A percentile compares a stretch with the other conserved stretches of the same genome.
These are phyloP conservation scores for Lachancea thermotolerans DNA, from an alignment of 805 yeast species.

Conservation along the genomic window DNA sequence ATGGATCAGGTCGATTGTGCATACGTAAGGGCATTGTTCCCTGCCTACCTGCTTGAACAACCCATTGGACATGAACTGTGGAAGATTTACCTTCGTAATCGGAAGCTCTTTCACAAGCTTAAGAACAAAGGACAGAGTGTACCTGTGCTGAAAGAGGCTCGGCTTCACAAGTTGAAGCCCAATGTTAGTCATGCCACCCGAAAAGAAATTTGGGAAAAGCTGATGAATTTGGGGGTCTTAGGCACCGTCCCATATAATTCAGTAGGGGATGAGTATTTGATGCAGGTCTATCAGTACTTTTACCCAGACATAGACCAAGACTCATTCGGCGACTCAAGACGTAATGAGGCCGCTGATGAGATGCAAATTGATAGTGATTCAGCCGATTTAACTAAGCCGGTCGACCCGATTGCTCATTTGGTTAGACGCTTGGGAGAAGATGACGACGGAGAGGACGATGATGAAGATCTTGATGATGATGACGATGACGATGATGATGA, in stretches of 20 bases:
- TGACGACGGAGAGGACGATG: conserved; percentile 4
- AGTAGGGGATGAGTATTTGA: conserved; percentile 26
- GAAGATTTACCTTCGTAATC: conserved; percentile 21
- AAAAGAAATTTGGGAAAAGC: conserved; percentile 29
- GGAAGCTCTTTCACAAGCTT: conserved; percentile 22
- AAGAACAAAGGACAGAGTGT: conserved; percentile 10
- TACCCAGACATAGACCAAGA: conserved; percentile 16
- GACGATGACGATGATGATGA: conserved; percentile 9
- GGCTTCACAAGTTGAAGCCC: conserved; percentile 5
- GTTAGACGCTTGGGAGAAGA: conserved; percentile 4
- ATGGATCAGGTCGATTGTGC: conserved; percentile 26
- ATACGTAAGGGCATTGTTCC: conserved; percentile 23
- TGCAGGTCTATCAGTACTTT: conserved; percentile 28
- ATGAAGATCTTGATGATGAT: conserved; percentile 1
- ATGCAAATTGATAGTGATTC: conserved; percentile 4
- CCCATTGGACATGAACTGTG: conserved; percentile 28
- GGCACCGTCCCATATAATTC: conserved; percentile 29
- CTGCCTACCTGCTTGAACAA: conserved; percentile 28
- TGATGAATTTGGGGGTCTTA: conserved; percentile 27
- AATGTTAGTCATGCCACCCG: conserved; percentile 15
- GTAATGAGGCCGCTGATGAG: neutral
- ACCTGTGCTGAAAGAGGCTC: neutral
- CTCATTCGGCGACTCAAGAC: neutral
- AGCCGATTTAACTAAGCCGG: conserved; percentile 8
- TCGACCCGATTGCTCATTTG: conserved; percentile 1